These are phyloP conservation scores for Eimeria acervulina DNA, from an alignment of 169 alveolate genomes.

Conservation along the genomic window DNA sequence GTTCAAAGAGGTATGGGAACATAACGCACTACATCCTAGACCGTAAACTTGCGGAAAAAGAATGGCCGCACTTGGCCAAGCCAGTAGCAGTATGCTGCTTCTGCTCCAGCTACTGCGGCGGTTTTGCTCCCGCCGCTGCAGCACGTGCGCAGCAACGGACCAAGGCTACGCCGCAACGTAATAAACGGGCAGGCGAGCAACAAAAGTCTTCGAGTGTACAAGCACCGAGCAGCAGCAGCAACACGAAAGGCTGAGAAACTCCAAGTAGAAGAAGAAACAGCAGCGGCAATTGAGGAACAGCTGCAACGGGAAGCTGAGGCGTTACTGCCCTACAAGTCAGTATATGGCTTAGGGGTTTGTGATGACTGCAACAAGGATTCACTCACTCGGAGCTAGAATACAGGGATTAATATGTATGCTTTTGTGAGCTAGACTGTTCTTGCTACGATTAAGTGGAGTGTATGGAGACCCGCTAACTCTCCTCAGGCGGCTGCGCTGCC, in stretches of 20 bases:
- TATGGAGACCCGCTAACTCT: constrained; percentile 62
- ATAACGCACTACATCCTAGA: background rate
- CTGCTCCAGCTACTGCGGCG: background rate
- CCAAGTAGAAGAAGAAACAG: constrained; percentile 44
- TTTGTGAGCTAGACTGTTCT: constrained; percentile 52
- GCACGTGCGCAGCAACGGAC: constrained; percentile 63
- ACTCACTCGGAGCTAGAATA: background rate
- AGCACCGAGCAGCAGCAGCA: constrained; percentile 32
- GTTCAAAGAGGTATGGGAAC: constrained; percentile 30
- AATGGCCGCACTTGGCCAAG: background rate
- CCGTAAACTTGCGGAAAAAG: background rate
- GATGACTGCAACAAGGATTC: background rate
- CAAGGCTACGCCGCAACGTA: constrained; percentile 44
- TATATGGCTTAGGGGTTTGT: background rate
- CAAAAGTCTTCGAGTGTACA: constrained; percentile 34
- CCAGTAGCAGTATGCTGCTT: background rate
- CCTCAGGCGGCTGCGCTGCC: constrained; percentile 50
- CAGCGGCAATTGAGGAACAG: constrained; percentile 45
- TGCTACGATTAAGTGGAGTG: constrained; percentile 30
- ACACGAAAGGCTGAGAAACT: constrained; percentile 48
- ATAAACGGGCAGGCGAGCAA: constrained; percentile 50
- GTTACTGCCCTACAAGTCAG: constrained; percentile 55
- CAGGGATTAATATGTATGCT: background rate
- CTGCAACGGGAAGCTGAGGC: constrained; percentile 54
- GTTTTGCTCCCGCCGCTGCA: constrained; percentile 10